Conservation (phyloP, 1,284 basidiomycete genomes). For the Fomitopsis betulina region DNA sequence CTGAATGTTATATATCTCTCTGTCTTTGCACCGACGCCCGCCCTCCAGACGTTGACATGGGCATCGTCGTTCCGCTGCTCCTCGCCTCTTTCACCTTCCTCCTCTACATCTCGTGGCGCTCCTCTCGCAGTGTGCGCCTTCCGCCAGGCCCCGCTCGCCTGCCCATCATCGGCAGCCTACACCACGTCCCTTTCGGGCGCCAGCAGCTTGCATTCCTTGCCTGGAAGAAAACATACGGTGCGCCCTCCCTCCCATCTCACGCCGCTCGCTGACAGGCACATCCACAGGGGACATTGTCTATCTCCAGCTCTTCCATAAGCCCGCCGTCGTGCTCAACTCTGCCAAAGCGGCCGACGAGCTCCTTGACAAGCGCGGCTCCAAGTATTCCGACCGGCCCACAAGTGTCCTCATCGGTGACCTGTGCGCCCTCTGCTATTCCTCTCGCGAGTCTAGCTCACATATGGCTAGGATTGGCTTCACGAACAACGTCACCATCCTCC, state of each 20-base stretch:
- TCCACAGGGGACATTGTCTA: slow-evolving; percentile 17
- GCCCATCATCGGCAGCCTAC: background rate
- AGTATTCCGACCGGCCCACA: slow-evolving; percentile 15
- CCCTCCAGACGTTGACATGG: background rate
- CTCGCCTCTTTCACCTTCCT: background rate
- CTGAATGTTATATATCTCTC: too few species aligned
- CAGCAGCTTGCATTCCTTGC: background rate
- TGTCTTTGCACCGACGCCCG: too few species aligned
- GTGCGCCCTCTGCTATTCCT: background rate
- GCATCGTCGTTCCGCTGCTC: background rate
- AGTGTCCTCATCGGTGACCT: background rate
- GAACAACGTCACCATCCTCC: slow-evolving; percentile 3
- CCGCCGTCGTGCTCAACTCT: slow-evolving; percentile 18
- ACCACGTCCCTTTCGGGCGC: background rate
- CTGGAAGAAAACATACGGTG: background rate
- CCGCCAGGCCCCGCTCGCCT: background rate
- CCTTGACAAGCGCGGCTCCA: slow-evolving; percentile 15
- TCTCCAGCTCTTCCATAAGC: slow-evolving; percentile 13
- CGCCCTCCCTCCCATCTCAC: background rate
- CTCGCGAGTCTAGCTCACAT: background rate
- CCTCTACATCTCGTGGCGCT: background rate
- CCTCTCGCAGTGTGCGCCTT: background rate
- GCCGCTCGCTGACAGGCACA: background rate
- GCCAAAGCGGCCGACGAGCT: slow-evolving; percentile 14
- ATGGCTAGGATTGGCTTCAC: slow-evolving; percentile 13